A percentile compares a stretch with the other conserved stretches of the same genome.
These are phyloP conservation scores for Nicotiana rustica DNA, from an alignment of 305 asterid species.

Conservation along the genomic window DNA sequence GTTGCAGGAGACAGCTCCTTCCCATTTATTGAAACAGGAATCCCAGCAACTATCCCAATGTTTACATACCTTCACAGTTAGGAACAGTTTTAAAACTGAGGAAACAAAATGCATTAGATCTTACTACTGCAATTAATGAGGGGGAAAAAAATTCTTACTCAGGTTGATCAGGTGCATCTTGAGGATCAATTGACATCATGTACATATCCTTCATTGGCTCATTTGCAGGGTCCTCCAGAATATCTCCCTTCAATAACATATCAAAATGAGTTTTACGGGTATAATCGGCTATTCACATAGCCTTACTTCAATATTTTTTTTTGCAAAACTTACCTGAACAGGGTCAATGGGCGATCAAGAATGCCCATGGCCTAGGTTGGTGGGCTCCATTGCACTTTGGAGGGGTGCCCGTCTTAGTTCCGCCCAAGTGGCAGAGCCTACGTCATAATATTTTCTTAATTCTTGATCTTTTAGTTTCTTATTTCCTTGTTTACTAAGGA, in stretches of 20 bases:
- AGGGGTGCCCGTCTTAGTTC: conserved; percentile 18
- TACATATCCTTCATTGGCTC: conserved; percentile 97
- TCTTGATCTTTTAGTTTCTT: neutral
- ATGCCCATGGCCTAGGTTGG: conserved; percentile 19
- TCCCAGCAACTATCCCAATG: conserved; percentile 79
- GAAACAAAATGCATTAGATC: conserved; percentile 19
- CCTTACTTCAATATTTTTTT: conserved; percentile 2
- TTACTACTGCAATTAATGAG: neutral
- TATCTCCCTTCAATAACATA: conserved; percentile 68
- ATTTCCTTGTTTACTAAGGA: conserved; percentile 19
- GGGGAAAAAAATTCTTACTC: conserved; percentile 58
- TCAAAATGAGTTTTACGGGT: conserved; percentile 10
- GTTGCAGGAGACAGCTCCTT: conserved; percentile 81
- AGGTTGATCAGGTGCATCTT: conserved; percentile 84
- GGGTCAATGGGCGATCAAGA: conserved; percentile 26
- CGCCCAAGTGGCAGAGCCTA: conserved; percentile 28
- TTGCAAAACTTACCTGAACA: neutral
- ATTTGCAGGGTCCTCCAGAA: conserved; percentile 90
- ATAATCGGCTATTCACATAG: conserved; percentile 4
- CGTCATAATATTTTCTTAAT: conserved; percentile 28
- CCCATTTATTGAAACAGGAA: conserved; percentile 80
- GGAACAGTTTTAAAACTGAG: neutral
- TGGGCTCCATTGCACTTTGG: conserved; percentile 30
- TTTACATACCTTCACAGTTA: conserved; percentile 62
- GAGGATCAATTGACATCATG: conserved; percentile 84